A percentile compares a stretch with the other conserved stretches of the same genome.
These are phyloP conservation scores for Fonsecaea pugnacius DNA, from an alignment of 2,329 filamentous ascomycete species.

Conservation along the genomic window DNA sequence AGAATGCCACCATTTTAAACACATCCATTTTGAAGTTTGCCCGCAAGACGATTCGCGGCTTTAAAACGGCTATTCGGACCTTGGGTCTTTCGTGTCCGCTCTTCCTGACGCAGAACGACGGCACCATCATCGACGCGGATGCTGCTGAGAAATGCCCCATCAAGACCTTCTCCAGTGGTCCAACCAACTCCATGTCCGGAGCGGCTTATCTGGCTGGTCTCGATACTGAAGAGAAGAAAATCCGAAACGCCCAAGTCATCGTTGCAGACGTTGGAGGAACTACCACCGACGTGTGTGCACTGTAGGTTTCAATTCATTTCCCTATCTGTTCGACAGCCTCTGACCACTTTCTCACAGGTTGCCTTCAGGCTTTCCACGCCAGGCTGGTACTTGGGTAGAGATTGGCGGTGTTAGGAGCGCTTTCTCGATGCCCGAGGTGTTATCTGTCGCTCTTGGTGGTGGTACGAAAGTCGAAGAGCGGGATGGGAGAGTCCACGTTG, in stretches of 20 bases:
- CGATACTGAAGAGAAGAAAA: constrained; percentile 23
- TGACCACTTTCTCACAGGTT: constrained; percentile 53
- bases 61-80: constrained; percentile 57
- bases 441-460: constrained; percentile 62
- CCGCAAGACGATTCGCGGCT: constrained; percentile 60
- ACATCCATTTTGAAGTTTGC: constrained; percentile 65
- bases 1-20: constrained; percentile 69
- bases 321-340: not conserved
- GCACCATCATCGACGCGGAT: constrained; percentile 61
- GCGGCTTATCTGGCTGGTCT: constrained; percentile 61
- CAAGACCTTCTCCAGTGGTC: constrained; percentile 65
- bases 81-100: constrained; percentile 59
- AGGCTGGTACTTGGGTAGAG: constrained; percentile 62
- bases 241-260: constrained; percentile 36
- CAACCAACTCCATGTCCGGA: constrained; percentile 67
- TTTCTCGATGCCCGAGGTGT: constrained; percentile 62
- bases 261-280: constrained; percentile 60
- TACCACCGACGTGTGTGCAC: constrained; percentile 63
- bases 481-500: constrained; percentile 45
- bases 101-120: constrained; percentile 68
- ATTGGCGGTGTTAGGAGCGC: constrained; percentile 64
- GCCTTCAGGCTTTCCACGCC: constrained; percentile 63
- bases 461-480: constrained; percentile 51
- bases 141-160: constrained; percentile 63
- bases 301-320: constrained; percentile 40